A percentile compares a stretch with the other conserved stretches of the same genome.
phyloP scores from a whole-genome alignment of 257 asterid species.

The Solanum ossicruentum region DNA sequence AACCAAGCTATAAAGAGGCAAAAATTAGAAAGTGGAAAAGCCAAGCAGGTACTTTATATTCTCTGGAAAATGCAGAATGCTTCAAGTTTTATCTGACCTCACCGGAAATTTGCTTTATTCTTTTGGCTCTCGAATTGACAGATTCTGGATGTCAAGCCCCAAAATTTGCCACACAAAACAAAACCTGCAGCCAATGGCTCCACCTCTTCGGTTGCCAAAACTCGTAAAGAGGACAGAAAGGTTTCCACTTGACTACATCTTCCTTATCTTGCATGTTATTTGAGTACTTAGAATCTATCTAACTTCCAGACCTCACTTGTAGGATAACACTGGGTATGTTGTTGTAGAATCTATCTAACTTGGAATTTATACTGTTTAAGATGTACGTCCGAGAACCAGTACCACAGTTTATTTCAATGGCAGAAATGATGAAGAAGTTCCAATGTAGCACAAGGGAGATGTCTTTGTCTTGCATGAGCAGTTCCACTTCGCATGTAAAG shows the following conservation, averaged over 20 bases:
- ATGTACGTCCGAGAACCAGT: slow-evolving; percentile 64
- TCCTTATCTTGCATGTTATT: not conserved
- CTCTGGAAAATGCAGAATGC: not conserved
- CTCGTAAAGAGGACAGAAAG: slow-evolving; percentile 63
- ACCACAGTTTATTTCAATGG: slow-evolving; percentile 70
- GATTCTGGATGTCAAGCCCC: slow-evolving; percentile 68
- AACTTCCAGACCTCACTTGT: too few species aligned
- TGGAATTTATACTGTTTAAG: slow-evolving; percentile 17
- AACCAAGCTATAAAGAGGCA: slow-evolving; percentile 89
- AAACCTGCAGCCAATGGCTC: slow-evolving; percentile 34
- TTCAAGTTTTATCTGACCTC: not conserved
- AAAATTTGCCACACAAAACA: slow-evolving; percentile 65
- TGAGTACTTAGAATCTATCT: not conserved
- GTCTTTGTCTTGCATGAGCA: slow-evolving; percentile 22
- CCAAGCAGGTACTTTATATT: slow-evolving; percentile 42
- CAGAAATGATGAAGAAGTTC: slow-evolving; percentile 85
- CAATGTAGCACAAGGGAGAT: slow-evolving; percentile 67
- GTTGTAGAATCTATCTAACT: not conserved
- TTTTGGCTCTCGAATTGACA: slow-evolving; percentile 3
- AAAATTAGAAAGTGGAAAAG: slow-evolving; percentile 79
- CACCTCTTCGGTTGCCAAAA: slow-evolving; percentile 29
- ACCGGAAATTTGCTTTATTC: not conserved
- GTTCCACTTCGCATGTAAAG: slow-evolving; percentile 44
- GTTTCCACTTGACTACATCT: slow-evolving; percentile 10
- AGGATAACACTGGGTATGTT: too few species aligned